Base-by-base conservation (phyloP, 768 basidiomycete species). In the Tricholoma saponaceum region DNA sequence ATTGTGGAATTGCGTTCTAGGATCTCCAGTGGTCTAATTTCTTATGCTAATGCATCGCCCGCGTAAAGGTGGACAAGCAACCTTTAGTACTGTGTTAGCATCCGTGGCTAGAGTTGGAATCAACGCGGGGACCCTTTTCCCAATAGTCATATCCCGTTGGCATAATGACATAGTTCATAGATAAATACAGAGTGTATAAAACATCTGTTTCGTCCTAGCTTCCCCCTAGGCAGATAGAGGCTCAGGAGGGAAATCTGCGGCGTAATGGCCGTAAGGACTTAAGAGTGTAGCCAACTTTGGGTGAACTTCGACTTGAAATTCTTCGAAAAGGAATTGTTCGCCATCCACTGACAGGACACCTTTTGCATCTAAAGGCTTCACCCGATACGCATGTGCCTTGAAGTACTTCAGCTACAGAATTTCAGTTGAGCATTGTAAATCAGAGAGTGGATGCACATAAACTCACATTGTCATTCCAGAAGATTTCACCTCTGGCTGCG, bases 341-440 rank as follows among this genome's bases (percentile, higher is more conserved):
- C 93, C 93, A 62, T 95, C 93, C n/a, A 95, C 76, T 14, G 87
- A 76, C 16, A 94, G 65, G 62, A 73, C 71, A 1, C 87, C 87
- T 30, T 82, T 75, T 2, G 72, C 50, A 2, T 75, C 65, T 25
- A 83, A 72, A 5, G 89, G 86, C 66, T 83, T 85, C 26, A 91
- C 76, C 18, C 89, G 82, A 68, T 90, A 90, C 4, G 89, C 85
- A 54, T 82, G 73, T 2, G 84, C 89, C 69, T 92, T 91, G 69
- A 83, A 79, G 66, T 91, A 92, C 52, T 79, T 79, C 64, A 86
- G 72, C 90, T 92, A 56, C 18, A n/a, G 22, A 49, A 43, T 18
- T n/a, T 13, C 14, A 18, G 30, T 43, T 37, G 10, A 43, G n/a
- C 44, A 54, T 49, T 28, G 30, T 64, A 43, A 68, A 56, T 22